Conservation (phyloP, 192 early-diverging fungal genomes). For the Lobosporangium transversale region DNA sequence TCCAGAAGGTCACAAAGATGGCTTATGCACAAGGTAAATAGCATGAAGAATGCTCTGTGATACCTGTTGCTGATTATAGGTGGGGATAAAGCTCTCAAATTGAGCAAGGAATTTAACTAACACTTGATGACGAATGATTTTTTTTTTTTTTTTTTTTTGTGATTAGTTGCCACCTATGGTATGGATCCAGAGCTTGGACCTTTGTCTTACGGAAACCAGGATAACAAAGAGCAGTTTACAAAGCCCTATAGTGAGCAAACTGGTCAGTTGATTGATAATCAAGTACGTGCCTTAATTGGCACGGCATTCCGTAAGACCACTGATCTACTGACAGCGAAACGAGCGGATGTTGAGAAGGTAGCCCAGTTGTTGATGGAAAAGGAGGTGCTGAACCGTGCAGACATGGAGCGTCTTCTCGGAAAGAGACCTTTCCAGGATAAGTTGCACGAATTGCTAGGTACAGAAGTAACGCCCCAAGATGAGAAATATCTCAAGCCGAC, state of each 20-base stretch:
- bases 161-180: slow-evolving; percentile 85
- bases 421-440: slow-evolving; percentile 83
- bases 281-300: slow-evolving; percentile 86
- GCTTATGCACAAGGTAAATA: slow-evolving; percentile 86
- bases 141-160: background rate
- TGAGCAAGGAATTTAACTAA: no score
- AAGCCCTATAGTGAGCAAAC: slow-evolving; percentile 98
- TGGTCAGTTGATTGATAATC: slow-evolving; percentile 92
- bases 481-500: slow-evolving; percentile 24
- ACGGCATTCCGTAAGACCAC: slow-evolving; percentile 86
- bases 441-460: slow-evolving; percentile 46
- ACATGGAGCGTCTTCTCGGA: slow-evolving; percentile 93
- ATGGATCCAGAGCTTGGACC: slow-evolving; percentile 93
- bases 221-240: slow-evolving; percentile 79
- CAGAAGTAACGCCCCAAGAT: slow-evolving; percentile 40
- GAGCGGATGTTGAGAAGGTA: slow-evolving; percentile 89
- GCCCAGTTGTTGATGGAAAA: slow-evolving; percentile 93
- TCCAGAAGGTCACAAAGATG: slow-evolving; percentile 96
- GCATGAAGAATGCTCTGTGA: background rate
- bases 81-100: no score
- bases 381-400: slow-evolving; percentile 96
- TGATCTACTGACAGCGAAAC: slow-evolving; percentile 86
- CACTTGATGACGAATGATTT: no score
- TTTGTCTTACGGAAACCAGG: slow-evolving; percentile 79
- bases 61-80: no score